Conservation (phyloP, 2,329 filamentous ascomycete genomes). For the Raffaelea albimanens region DNA sequence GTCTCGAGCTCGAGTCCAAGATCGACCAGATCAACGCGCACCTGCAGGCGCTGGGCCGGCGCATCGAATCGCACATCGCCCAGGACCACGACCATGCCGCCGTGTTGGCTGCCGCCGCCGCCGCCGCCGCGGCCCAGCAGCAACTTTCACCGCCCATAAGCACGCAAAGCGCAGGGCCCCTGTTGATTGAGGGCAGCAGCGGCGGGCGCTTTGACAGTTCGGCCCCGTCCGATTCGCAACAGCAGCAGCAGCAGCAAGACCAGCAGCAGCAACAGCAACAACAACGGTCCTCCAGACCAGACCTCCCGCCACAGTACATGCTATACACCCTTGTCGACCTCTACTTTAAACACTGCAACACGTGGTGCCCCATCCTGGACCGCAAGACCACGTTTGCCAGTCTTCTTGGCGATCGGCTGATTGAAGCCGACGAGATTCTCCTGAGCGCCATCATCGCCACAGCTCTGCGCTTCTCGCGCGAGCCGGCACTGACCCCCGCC, state of each 20-base stretch:
- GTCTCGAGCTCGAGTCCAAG: constrained; percentile 64
- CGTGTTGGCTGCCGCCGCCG: neutral
- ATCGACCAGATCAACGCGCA: constrained; percentile 61
- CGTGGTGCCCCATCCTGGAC: constrained; percentile 82
- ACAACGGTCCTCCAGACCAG: constrained; percentile 50
- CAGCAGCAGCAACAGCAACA: constrained; percentile 34
- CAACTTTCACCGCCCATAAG: too few relatives aligned
- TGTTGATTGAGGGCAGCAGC: neutral
- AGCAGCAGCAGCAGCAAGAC: constrained; percentile 39
- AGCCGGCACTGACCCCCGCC: constrained; percentile 62
- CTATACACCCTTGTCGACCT: constrained; percentile 64
- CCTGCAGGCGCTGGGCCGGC: constrained; percentile 46
- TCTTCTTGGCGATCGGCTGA: constrained; percentile 70
- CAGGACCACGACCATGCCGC: constrained; percentile 2
- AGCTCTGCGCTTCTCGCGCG: constrained; percentile 73
- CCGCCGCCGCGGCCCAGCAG: too few relatives aligned
- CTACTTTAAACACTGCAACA: constrained; percentile 73
- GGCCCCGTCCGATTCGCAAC: constrained; percentile 10
- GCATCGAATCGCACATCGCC: constrained; percentile 14
- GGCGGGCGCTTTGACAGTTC: too few relatives aligned
- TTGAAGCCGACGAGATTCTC: constrained; percentile 73
- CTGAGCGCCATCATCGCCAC: constrained; percentile 84
- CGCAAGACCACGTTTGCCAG: constrained; percentile 71
- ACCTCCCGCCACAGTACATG: constrained; percentile 65
- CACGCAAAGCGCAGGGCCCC: neutral